Evolutionary conservation across 2,329 filamentous ascomycete species (phyloP).

Genomic region (Diaporthe amygdali): DNA sequence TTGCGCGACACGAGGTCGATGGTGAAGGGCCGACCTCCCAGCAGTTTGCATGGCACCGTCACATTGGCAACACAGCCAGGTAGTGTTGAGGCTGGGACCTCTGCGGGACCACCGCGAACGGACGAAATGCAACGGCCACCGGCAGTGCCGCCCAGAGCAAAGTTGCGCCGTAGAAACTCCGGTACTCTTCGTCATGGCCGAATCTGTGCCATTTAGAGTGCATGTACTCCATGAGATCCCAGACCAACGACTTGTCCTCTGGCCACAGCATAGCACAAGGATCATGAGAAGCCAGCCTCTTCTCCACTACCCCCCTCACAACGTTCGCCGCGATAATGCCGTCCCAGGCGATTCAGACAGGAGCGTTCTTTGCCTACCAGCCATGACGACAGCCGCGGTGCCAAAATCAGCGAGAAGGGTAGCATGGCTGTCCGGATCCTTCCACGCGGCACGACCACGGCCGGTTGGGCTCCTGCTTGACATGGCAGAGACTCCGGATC

Average conservation of each 20-base stretch:
- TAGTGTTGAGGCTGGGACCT: background rate
- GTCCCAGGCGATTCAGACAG: too few species aligned
- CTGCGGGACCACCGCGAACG: constrained; percentile 1
- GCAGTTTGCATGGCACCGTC: background rate
- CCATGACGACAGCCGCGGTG: background rate
- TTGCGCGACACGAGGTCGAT: background rate
- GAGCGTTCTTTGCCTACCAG: background rate
- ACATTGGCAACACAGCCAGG: background rate
- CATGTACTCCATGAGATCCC: background rate
- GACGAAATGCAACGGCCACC: constrained; percentile 8
- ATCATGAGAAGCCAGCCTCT: background rate
- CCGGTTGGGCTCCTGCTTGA: background rate
- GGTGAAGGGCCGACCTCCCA: background rate
- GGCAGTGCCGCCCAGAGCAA: background rate
- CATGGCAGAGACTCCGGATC: background rate
- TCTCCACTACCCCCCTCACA: too few species aligned
- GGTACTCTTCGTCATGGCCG: background rate
- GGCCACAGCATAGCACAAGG: background rate
- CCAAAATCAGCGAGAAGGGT: background rate
- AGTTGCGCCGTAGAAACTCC: constrained; percentile 1
- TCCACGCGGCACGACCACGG: background rate
- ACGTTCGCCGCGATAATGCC: background rate
- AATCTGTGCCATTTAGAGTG: background rate
- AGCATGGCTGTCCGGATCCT: background rate
- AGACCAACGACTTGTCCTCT: background rate